phyloP scores from a whole-genome alignment of 2,329 filamentous ascomycete species.

The Epichloe coenophiala region DNA sequence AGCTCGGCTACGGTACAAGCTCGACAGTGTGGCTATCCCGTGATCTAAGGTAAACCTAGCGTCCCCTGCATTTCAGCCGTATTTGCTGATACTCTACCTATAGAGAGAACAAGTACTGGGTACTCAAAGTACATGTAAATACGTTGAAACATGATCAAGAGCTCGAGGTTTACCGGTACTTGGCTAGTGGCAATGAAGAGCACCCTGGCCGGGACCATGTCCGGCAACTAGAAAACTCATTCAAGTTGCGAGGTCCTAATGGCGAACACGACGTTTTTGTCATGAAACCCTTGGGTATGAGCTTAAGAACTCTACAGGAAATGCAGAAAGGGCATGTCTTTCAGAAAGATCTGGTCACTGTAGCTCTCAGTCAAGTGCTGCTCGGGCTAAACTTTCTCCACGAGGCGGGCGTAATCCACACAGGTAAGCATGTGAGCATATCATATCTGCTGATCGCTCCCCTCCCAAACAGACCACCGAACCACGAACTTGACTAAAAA shows the following conservation, averaged over 20 bases:
- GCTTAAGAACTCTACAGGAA: conserved; percentile 20
- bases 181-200: conserved; percentile 11
- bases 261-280: conserved; percentile 21
- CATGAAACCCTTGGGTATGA: conserved; percentile 25
- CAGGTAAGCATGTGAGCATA: no score
- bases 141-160: conserved; percentile 16
- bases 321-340: conserved; percentile 14
- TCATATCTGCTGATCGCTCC: no score
- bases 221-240: conserved; percentile 21
- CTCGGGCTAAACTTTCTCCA: neutral
- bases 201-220: conserved; percentile 14
- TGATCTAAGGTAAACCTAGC: conserved; percentile 15
- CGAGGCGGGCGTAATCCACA: no score
- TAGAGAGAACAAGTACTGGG: conserved; percentile 14
- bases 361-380: conserved; percentile 11
- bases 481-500: neutral
- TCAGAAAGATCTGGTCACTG: conserved; percentile 12
- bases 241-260: conserved; percentile 17
- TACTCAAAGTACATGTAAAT: conserved; percentile 21
- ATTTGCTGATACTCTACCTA: neutral
- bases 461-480: no score
- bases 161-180: conserved; percentile 15
- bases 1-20: conserved; percentile 27
- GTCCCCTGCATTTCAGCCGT: neutral
- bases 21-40: conserved; percentile 30